A percentile compares a stretch with the other conserved stretches of the same genome.
phyloP scores from a whole-genome alignment of 139 green algal species.

The Chlorella ohadii region DNA sequence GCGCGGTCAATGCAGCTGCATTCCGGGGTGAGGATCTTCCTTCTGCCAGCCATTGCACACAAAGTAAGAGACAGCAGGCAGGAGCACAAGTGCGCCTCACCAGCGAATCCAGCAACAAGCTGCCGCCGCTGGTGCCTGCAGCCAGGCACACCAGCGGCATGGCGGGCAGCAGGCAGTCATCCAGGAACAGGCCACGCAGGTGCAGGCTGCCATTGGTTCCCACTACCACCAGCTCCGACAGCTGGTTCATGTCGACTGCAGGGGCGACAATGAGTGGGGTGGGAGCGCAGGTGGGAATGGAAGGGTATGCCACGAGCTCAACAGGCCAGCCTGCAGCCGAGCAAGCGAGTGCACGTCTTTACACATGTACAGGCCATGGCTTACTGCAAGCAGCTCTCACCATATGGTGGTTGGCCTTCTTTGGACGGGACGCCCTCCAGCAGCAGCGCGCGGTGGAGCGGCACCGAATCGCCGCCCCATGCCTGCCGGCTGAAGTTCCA shows the following conservation, averaged over 20 bases:
- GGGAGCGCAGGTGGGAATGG: no score
- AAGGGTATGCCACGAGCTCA: no score
- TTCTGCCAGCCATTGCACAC: no score
- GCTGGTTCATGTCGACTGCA: conserved; percentile 7
- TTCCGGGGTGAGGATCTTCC: no score
- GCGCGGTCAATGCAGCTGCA: no score
- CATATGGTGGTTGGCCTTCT: not conserved
- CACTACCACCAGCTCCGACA: conserved; percentile 10
- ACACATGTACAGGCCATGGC: no score
- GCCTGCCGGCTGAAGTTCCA: not conserved
- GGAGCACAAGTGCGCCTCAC: no score
- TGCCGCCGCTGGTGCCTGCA: conserved; percentile 1
- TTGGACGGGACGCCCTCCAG: not conserved
- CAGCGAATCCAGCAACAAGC: not conserved
- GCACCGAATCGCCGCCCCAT: not conserved
- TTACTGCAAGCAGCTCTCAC: not conserved
- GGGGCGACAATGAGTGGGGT: no score
- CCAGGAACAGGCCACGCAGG: not conserved
- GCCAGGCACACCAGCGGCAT: conserved; percentile 30
- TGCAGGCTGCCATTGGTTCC: not conserved
- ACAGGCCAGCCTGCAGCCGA: no score
- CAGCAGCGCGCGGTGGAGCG: not conserved
- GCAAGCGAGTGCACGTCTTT: no score
- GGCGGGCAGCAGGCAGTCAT: conserved; percentile 20
- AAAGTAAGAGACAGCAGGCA: no score